Conservation (phyloP, 176 grass and related monocot genomes). For the Pontederia crassipes region DNA sequence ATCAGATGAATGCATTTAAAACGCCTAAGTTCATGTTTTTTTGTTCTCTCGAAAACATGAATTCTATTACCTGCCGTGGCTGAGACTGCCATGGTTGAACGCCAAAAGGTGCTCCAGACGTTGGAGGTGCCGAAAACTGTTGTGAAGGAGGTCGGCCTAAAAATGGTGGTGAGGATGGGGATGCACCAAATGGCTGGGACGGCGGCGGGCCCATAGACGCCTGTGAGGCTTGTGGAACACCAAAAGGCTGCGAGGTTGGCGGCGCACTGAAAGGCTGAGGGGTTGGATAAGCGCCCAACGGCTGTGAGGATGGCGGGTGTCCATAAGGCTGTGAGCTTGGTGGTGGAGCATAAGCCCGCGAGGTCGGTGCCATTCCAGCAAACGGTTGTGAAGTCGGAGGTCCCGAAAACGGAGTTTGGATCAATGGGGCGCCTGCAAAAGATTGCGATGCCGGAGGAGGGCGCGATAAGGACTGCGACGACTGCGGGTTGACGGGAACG, state of each 20-base stretch:
- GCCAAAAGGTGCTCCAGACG: constrained; percentile 25
- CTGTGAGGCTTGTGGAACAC: constrained; percentile 3
- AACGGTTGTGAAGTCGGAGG: neutral
- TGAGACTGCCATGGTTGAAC: constrained; percentile 24
- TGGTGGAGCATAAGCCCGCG: neutral
- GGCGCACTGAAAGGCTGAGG: constrained; percentile 24
- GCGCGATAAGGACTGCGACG: too few relatives aligned
- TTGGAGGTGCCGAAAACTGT: constrained; percentile 16
- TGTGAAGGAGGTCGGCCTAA: neutral
- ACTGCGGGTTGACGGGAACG: neutral
- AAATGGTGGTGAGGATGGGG: constrained; percentile 13
- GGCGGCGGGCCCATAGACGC: neutral
- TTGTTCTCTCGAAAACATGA: too few relatives aligned
- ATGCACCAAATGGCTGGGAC: neutral
- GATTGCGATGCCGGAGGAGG: neutral
- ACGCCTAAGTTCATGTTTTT: neutral
- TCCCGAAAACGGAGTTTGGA: neutral
- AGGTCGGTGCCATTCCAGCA: too few relatives aligned
- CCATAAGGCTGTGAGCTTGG: neutral
- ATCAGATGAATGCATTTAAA: neutral
- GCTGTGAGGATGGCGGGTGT: too few relatives aligned
- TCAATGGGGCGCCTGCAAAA: neutral
- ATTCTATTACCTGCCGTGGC: constrained; percentile 8
- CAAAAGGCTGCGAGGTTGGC: neutral
- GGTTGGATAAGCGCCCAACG: neutral